Evolutionary conservation across 208 protist genomes (phyloP).

Genomic region (Leishmania braziliensis): DNA sequence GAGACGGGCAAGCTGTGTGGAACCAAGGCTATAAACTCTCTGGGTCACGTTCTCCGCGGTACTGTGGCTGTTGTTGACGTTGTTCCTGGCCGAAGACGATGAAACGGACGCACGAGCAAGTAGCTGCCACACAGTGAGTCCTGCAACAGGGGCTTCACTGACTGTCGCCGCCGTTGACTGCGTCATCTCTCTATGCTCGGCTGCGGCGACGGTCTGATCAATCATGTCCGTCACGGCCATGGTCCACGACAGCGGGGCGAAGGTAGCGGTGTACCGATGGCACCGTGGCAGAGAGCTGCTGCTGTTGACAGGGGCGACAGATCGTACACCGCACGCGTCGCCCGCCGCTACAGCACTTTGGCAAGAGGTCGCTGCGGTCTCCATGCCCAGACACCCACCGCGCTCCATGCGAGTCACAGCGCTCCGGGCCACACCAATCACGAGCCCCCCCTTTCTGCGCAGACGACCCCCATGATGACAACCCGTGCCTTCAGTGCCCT

Average conservation of each 20-base stretch:
- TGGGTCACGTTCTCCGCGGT: neutral
- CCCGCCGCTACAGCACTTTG: neutral
- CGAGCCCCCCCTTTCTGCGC: neutral
- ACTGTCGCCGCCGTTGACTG: neutral
- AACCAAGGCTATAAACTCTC: slow-evolving; percentile 18
- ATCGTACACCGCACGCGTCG: neutral
- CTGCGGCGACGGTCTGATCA: neutral
- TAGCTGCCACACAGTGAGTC: slow-evolving; percentile 29
- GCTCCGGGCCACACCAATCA: slow-evolving; percentile 12
- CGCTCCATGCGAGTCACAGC: neutral
- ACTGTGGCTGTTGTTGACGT: neutral
- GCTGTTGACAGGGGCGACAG: neutral
- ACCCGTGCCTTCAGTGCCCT: neutral
- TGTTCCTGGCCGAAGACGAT: neutral
- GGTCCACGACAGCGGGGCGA: slow-evolving; percentile 8
- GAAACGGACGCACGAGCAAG: slow-evolving; percentile 5
- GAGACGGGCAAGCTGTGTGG: slow-evolving; percentile 18
- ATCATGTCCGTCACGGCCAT: slow-evolving; percentile 17
- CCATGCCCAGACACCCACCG: neutral
- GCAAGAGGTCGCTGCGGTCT: neutral
- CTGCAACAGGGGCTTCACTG: neutral
- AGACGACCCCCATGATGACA: neutral
- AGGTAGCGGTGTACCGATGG: slow-evolving; percentile 11
- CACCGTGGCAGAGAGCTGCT: neutral
- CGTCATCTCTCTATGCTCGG: neutral